These are phyloP conservation scores for Cunninghamia lanceolata DNA, from an alignment of 75 land plant species.

Conservation along the genomic window DNA sequence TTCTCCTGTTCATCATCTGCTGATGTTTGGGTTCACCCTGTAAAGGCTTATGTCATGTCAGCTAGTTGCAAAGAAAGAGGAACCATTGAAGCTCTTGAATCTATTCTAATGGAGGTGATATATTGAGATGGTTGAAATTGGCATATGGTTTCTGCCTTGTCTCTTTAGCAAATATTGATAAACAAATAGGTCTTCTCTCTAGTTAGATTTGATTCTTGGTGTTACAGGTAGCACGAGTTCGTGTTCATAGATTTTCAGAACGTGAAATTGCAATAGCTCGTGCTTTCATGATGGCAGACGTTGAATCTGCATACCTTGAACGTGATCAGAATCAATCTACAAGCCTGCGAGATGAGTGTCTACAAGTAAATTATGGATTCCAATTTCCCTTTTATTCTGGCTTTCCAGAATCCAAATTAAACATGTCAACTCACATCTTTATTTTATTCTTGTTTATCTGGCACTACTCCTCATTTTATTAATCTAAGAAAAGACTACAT, in stretches of 20 bases:
- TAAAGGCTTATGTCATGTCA: slow-evolving; percentile 87
- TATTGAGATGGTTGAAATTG: background rate
- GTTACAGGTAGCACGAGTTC: slow-evolving; percentile 78
- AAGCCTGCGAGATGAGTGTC: slow-evolving; percentile 82
- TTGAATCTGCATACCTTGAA: slow-evolving; percentile 94
- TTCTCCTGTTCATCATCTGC: slow-evolving; percentile 85
- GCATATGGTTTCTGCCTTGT: background rate
- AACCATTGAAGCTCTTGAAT: slow-evolving; percentile 77
- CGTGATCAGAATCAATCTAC: slow-evolving; percentile 96
- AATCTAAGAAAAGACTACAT: background rate
- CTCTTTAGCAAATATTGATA: background rate
- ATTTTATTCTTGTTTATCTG: background rate
- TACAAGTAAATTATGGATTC: slow-evolving; percentile 45
- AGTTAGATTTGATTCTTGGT: background rate
- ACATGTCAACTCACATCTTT: background rate
- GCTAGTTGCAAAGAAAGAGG: slow-evolving; percentile 87
- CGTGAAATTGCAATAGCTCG: slow-evolving; percentile 88
- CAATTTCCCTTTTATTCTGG: background rate
- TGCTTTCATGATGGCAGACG: slow-evolving; percentile 87
- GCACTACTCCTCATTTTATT: background rate
- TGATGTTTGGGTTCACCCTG: slow-evolving; percentile 71
- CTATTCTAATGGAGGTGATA: slow-evolving; percentile 82
- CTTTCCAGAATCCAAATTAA: background rate
- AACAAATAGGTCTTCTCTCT: background rate
- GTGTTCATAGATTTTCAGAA: slow-evolving; percentile 93